Base-by-base conservation (phyloP, 345 rosid genomes). In the Citrus sp. region DNA sequence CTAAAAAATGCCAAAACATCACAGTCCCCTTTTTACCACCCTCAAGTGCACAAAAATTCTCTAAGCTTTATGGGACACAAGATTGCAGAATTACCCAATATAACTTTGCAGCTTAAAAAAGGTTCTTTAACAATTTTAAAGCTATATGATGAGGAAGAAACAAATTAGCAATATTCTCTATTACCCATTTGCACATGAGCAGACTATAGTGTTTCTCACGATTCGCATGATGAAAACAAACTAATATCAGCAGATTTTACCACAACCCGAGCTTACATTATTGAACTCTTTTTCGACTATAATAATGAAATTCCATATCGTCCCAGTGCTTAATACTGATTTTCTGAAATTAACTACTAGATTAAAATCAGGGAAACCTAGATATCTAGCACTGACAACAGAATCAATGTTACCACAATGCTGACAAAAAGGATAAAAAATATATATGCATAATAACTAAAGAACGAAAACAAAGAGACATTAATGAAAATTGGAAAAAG, bases 331-430 rank as follows among this genome's bases (percentile, higher is more conserved):
- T 74, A 21, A 62, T 19, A 38, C 64, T 51, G 28, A 56, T 42
- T 63, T 63, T 75, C 25, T 7, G 5, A 40, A 62, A 16, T 40
- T 7, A 60, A 13, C 51, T 12, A 74, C 40, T 18, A 75, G 66
- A 60, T 74, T 61, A 38, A 61, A 66, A 75, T 34, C 70, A 10
- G 61, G 13, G 60, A 46, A 46, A 28, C 61, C 61, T 62, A 74
- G 21, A n/a, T 6, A 62, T 40, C 34, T 24, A 37, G 38, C 24
- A 62, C 32, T 5, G 9, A 12, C n/a, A 61, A 19, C 35, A 74
- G 27, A 62, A 74, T 21, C 34, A 32, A 61, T 22, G 30, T 12
- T 0, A 49, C 27, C n/a, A 2, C 40, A 37, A 28, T 27, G 59
- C 34, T 8, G 42, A 38, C 16, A 65, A 19, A 71, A 71, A 71